phyloP scores from a whole-genome alignment of 768 basidiomycete genomes.

The Leccinum barrowsii region DNA sequence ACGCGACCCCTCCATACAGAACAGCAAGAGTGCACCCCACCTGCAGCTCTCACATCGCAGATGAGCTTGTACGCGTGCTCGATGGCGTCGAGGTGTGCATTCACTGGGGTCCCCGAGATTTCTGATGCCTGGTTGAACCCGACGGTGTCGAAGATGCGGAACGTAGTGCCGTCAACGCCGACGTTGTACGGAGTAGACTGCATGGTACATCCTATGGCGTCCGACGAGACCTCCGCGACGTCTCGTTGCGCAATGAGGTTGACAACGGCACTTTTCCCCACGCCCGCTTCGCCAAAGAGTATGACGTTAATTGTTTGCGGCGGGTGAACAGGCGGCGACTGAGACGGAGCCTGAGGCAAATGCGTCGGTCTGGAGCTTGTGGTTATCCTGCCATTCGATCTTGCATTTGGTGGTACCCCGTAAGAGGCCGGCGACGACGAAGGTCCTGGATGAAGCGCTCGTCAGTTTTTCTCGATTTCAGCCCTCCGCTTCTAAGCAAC shows the following conservation, averaged over 20 bases:
- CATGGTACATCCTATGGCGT: slow-evolving; percentile 30
- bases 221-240: slow-evolving; percentile 9
- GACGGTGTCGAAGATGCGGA: slow-evolving; percentile 24
- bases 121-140: slow-evolving; percentile 19
- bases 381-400: neutral
- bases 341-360: neutral
- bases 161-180: slow-evolving; percentile 7
- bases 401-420: neutral
- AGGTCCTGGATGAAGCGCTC: neutral
- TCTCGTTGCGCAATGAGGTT: neutral
- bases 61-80: slow-evolving; percentile 26
- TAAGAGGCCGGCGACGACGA: no score
- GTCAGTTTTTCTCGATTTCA: neutral
- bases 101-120: neutral
- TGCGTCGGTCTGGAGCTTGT: no score
- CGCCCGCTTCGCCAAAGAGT: slow-evolving; percentile 3
- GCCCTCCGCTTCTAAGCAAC: neutral
- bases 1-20: slow-evolving; percentile 30
- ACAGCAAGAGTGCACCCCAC: slow-evolving; percentile 37
- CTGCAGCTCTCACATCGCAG: slow-evolving; percentile 11
- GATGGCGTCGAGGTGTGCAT: neutral
- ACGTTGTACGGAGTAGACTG: slow-evolving; percentile 18
- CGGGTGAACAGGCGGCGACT: neutral
- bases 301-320: slow-evolving; percentile 1
- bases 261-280: slow-evolving; percentile 7